Evolutionary conservation across 1,284 basidiomycete genomes (phyloP).

Genomic region (Heimioporus punctisporus): DNA sequence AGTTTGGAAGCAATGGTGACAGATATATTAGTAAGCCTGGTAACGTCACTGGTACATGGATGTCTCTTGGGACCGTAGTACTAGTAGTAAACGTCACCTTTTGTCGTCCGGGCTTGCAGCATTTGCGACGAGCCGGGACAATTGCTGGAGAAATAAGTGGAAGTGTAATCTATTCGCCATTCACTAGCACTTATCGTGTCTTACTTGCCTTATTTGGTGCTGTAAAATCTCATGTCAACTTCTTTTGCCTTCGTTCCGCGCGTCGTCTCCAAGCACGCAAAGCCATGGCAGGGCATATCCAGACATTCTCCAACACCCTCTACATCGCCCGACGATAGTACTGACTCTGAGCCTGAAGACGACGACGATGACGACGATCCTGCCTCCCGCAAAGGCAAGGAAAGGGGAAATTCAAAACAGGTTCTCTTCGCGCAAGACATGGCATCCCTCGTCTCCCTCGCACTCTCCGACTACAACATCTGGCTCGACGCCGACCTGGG

Average conservation of each 20-base stretch:
- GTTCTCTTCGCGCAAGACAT: constrained; percentile 44
- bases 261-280: constrained; percentile 27
- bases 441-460: constrained; percentile 49
- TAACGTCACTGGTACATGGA: no score
- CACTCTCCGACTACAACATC: constrained; percentile 66
- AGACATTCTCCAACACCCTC: not conserved
- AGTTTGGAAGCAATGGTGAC: no score
- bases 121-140: no score
- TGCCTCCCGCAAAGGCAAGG: constrained; percentile 15
- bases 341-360: constrained; percentile 9
- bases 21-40: no score
- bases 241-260: constrained; percentile 41
- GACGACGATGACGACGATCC: constrained; percentile 2
- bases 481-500: constrained; percentile 60
- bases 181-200: no score
- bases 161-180: no score
- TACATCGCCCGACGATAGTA: constrained; percentile 7
- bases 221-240: constrained; percentile 13
- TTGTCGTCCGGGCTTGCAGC: no score
- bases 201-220: no score
- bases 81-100: no score
- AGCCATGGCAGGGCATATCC: constrained; percentile 21
- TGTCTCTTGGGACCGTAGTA: no score
- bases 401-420: constrained; percentile 8
- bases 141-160: no score